Percentiles rank a stretch among this genome's conserved stretches.
These are phyloP conservation scores for Malassezia obtusa DNA, from an alignment of 1,284 basidiomycete species.

Conservation along the genomic window DNA sequence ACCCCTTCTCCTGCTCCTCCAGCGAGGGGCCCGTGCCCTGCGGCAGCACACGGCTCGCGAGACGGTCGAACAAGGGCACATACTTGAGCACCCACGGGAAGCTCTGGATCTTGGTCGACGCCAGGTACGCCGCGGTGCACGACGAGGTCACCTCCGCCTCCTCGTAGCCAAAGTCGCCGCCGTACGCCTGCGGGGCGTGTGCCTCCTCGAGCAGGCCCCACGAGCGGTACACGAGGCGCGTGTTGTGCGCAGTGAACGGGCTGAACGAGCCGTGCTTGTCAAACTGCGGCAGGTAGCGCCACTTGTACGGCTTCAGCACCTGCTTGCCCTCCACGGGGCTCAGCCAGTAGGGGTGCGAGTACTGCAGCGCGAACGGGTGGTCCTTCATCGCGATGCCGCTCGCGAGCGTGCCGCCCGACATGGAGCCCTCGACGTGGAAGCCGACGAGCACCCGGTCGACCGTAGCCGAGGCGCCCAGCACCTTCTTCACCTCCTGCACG, in stretches of 20 bases:
- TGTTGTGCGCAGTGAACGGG: constrained; percentile 59
- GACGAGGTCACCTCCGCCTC: constrained; percentile 57
- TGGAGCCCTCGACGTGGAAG: constrained; percentile 53
- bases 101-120: constrained; percentile 4
- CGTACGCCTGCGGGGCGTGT: constrained; percentile 19
- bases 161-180: constrained; percentile 61
- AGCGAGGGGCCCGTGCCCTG: constrained; percentile 14
- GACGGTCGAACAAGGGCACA: background rate
- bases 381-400: constrained; percentile 54
- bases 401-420: constrained; percentile 64
- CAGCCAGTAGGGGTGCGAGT: constrained; percentile 54
- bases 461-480: constrained; percentile 41
- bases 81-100: background rate
- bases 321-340: constrained; percentile 21
- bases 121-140: background rate
- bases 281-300: constrained; percentile 52
- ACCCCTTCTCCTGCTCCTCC: constrained; percentile 12
- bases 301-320: constrained; percentile 52
- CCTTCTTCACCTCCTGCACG: constrained; percentile 52
- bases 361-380: constrained; percentile 50
- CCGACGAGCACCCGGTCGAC: constrained; percentile 25
- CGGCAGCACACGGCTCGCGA: background rate
- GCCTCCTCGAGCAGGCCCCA: constrained; percentile 60
- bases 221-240: constrained; percentile 64
- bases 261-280: constrained; percentile 56